Conservation (phyloP, 2,329 filamentous ascomycete genomes). For the Fusarium continuum region DNA sequence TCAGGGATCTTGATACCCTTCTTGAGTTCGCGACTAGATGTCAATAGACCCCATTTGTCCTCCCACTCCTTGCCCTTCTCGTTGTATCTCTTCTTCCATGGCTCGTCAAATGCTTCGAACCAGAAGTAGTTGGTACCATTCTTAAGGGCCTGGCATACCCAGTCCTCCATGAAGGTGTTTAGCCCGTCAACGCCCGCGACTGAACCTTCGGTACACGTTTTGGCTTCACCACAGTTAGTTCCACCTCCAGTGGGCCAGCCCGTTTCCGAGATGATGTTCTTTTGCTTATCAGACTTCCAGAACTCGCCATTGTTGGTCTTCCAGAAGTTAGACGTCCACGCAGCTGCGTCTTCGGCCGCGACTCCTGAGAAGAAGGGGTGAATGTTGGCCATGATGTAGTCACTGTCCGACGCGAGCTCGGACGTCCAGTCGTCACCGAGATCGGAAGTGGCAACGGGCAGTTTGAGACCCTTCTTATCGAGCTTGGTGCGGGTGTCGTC, state of each 20-base stretch:
- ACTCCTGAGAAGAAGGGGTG: conserved; percentile 95
- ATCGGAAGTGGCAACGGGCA: conserved; percentile 88
- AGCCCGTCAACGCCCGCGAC: conserved; percentile 82
- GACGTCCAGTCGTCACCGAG: conserved; percentile 87
- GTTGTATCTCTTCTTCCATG: conserved; percentile 87
- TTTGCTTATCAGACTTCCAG: conserved; percentile 68
- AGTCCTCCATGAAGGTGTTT: conserved; percentile 86
- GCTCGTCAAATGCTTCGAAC: conserved; percentile 97
- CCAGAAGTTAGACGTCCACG: conserved; percentile 89
- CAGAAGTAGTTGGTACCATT: conserved; percentile 96
- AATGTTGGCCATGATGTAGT: conserved; percentile 95
- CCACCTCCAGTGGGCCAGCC: conserved; percentile 91
- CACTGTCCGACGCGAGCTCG: conserved; percentile 73
- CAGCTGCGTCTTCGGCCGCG: conserved; percentile 70
- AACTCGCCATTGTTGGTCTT: conserved; percentile 71
- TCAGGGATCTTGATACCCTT: conserved; percentile 84
- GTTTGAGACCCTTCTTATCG: conserved; percentile 68
- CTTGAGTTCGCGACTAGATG: conserved; percentile 85
- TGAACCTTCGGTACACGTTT: conserved; percentile 70
- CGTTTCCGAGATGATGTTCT: conserved; percentile 88
- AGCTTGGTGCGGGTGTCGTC: conserved; percentile 76
- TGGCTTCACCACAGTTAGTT: conserved; percentile 71
- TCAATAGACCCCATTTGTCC: conserved; percentile 94
- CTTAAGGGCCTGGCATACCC: conserved; percentile 80
- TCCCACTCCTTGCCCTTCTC: conserved; percentile 79